A percentile compares a stretch with the other conserved stretches of the same genome.
These are phyloP conservation scores for Hura crepitans DNA, from an alignment of 441 rosid genomes.

Conservation along the genomic window DNA sequence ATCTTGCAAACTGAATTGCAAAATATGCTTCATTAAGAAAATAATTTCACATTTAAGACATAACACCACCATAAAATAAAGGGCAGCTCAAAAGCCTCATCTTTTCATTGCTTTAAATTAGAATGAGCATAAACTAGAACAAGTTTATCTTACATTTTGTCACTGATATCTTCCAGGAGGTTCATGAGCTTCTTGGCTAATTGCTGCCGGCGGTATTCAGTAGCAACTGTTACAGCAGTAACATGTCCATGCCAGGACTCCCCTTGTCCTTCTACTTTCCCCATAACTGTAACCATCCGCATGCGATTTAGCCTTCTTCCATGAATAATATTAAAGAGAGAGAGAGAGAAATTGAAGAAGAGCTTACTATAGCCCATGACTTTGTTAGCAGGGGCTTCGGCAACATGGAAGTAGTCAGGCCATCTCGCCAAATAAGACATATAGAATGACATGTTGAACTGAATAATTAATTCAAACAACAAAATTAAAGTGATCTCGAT, in stretches of 20 bases:
- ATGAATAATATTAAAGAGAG: neutral
- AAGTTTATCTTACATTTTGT: conserved; percentile 59
- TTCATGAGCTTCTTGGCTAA: conserved; percentile 91
- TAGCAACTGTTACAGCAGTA: conserved; percentile 83
- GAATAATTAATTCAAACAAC: conserved; percentile 8
- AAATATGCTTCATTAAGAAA: neutral
- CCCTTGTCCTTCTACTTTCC: conserved; percentile 45
- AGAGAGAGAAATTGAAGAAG: neutral
- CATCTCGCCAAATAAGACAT: conserved; percentile 96
- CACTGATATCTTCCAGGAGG: conserved; percentile 81
- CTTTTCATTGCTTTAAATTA: too few species aligned
- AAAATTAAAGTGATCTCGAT: neutral
- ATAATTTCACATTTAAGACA: neutral
- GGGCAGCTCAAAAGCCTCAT: too few species aligned
- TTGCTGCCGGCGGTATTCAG: conserved; percentile 86
- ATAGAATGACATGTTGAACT: conserved; percentile 97
- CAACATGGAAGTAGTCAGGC: conserved; percentile 94
- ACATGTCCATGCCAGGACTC: conserved; percentile 50
- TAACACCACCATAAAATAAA: neutral
- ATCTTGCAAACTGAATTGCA: neutral
- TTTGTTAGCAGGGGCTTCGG: conserved; percentile 70
- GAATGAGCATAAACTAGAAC: too few species aligned
- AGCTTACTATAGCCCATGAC: conserved; percentile 86
- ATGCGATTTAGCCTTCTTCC: neutral
- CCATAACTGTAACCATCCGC: conserved; percentile 61